These are phyloP conservation scores for Jackrogersella minutella DNA, from an alignment of 495 filamentous ascomycete genomes.

Conservation along the genomic window DNA sequence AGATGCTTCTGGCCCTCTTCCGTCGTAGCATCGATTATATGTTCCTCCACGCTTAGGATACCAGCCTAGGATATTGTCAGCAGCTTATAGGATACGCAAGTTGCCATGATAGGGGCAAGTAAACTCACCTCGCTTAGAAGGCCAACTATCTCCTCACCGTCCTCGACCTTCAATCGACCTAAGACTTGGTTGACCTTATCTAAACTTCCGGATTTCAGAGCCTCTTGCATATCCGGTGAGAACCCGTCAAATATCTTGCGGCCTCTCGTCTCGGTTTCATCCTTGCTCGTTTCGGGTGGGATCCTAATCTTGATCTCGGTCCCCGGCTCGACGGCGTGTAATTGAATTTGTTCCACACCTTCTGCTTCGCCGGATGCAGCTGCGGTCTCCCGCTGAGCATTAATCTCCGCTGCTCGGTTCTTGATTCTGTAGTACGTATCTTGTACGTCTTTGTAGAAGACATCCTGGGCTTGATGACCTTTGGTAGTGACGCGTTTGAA, in stretches of 20 bases:
- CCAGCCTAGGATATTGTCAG: conserved; percentile 62
- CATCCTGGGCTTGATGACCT: conserved; percentile 87
- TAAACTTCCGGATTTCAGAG: conserved; percentile 82
- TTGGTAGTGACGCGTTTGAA: conserved; percentile 95
- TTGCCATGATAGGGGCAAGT: neutral
- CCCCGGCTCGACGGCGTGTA: conserved; percentile 93
- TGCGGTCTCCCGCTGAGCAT: conserved; percentile 68
- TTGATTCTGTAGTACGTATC: conserved; percentile 84
- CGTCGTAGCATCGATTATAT: conserved; percentile 95
- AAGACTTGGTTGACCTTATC: conserved; percentile 97
- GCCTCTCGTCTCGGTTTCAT: conserved; percentile 69
- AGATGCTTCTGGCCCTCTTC: conserved; percentile 84
- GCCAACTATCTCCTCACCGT: conserved; percentile 90
- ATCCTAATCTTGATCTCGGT: conserved; percentile 92
- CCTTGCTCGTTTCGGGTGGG: conserved; percentile 69
- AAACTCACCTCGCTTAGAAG: conserved; percentile 75
- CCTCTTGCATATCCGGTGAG: conserved; percentile 77
- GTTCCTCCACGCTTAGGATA: conserved; percentile 89
- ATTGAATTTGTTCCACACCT: conserved; percentile 95
- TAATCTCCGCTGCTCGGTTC: conserved; percentile 78
- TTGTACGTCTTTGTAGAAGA: conserved; percentile 93
- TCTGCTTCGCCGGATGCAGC: conserved; percentile 68
- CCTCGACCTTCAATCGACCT: conserved; percentile 91
- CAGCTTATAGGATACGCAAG: neutral
- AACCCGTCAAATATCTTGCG: conserved; percentile 86